Conservation (phyloP, 208 protist species). For the Acanthamoeba divionensis region DNA sequence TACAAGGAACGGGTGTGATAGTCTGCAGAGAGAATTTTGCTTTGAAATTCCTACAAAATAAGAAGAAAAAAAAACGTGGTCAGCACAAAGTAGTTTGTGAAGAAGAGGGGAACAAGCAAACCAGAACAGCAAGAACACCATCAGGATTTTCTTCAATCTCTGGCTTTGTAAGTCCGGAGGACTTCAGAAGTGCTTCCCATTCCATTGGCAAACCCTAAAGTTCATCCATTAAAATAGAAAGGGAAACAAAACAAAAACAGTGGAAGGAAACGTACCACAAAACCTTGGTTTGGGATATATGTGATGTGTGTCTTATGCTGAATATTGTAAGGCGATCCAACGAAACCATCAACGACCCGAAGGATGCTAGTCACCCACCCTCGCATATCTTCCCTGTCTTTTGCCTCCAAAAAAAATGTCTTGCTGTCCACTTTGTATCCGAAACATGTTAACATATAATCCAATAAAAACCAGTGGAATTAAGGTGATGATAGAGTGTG, state of each 20-base stretch:
- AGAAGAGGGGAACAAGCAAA: too few relatives aligned
- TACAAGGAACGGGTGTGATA: too few relatives aligned
- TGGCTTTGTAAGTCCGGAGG: conserved; percentile 48
- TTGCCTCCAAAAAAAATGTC: not conserved
- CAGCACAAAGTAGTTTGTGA: too few relatives aligned
- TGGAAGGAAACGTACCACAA: not conserved
- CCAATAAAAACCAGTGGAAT: not conserved
- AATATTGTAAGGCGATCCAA: conserved; percentile 65
- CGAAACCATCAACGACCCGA: conserved; percentile 9
- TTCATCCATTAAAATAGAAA: too few relatives aligned
- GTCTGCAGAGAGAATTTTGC: too few relatives aligned
- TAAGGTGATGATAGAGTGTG: not conserved
- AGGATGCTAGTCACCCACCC: not conserved
- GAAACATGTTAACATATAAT: not conserved
- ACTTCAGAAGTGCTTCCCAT: conserved; percentile 66
- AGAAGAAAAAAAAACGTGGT: too few relatives aligned
- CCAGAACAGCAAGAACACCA: conserved; percentile 59
- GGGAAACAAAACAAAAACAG: too few relatives aligned
- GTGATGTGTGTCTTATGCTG: conserved; percentile 66
- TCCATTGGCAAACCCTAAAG: conserved; percentile 64
- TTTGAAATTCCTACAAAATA: too few relatives aligned
- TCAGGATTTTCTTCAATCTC: conserved; percentile 64
- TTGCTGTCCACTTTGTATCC: not conserved
- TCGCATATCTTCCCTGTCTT: not conserved
- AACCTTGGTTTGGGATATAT: conserved; percentile 60